Percentiles rank a stretch among this genome's conserved stretches.
Conservation (phyloP, 1,284 basidiomycete genomes). For the Sporisorium exsertum region DNA sequence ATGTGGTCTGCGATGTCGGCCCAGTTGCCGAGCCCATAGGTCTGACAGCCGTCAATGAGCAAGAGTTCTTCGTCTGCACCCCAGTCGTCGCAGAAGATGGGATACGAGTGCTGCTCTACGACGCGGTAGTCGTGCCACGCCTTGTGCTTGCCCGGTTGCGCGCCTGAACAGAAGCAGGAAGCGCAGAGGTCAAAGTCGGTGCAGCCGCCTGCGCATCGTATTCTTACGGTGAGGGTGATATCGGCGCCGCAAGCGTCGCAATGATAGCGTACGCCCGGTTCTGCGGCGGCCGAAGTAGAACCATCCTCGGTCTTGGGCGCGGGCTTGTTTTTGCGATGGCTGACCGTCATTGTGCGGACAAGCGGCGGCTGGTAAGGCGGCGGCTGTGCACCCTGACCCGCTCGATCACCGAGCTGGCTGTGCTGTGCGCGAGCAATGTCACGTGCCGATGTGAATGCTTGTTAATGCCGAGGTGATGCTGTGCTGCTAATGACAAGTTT, state of each 20-base stretch:
- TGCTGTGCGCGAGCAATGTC: not conserved
- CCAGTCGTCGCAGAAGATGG: slow-evolving; percentile 95
- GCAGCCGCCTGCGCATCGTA: slow-evolving; percentile 67
- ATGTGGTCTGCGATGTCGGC: slow-evolving; percentile 95
- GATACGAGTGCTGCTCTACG: slow-evolving; percentile 94
- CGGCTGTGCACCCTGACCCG: not conserved
- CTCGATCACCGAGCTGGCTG: not conserved
- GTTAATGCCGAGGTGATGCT: not conserved
- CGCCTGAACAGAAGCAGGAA: slow-evolving; percentile 88
- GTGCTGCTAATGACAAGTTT: not conserved
- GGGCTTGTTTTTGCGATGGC: slow-evolving; percentile 67
- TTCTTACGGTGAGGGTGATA: slow-evolving; percentile 67
- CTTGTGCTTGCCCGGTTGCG: slow-evolving; percentile 87
- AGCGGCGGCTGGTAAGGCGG: slow-evolving; percentile 2
- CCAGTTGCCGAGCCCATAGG: slow-evolving; percentile 96
- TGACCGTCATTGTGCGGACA: slow-evolving; percentile 63
- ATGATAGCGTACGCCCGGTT: slow-evolving; percentile 67
- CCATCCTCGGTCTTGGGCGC: slow-evolving; percentile 60
- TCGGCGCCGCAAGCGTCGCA: slow-evolving; percentile 68
- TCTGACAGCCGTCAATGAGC: slow-evolving; percentile 87
- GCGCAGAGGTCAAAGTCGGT: slow-evolving; percentile 71
- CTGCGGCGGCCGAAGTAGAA: slow-evolving; percentile 57
- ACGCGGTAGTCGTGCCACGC: slow-evolving; percentile 91
- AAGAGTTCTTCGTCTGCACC: slow-evolving; percentile 98
- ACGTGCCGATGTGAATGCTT: not conserved